Evolutionary conservation across 352 stramenopile species (phyloP), one percentile per base, ranked within the genome.

Genomic region (Globisporangium lucens): DNA sequence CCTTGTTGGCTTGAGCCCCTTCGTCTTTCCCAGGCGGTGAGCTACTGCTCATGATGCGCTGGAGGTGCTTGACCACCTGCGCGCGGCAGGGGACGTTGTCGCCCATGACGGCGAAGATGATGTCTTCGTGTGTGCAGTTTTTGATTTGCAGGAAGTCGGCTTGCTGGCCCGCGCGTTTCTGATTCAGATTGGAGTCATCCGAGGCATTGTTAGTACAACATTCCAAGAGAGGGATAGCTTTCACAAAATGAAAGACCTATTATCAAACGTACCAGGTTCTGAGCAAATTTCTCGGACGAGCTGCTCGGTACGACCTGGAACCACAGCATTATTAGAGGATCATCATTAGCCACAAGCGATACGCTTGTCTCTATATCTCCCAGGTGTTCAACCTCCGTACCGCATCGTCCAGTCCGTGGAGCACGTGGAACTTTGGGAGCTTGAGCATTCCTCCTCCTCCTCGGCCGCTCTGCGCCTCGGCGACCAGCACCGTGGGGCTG

Each of bases 41-140:
- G 49, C n/a, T 41, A 38, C 35, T 35, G 52, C 17, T 62, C 27
- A 83, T 69, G 57, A 87, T 88, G 29, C 62, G 76, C 51, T 77
- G 78, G 52, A 85, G 65, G 57, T 81, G 74, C 27, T 68, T 66
- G 30, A 87, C 30, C 30, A 87, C 68, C 30, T 79, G 70, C 9
- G 64, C 52, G 27, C 79, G 81, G 66, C 73, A 85, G 12, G 71
- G 43, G 20, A 89, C 73, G 43, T 73, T 74, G 66, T 91, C 80
- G n/a, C 83, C 83, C 83, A 91, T 89, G 33, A 76, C 68, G n/a
- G 83, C 79, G 61, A 91, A 87, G 33, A 89, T 68, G 49, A 91
- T 81, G 61, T 86, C 76, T 67, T 89, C 77, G 67, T 91, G 82
- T 41, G 79, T 81, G 61, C 83, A 89, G 27, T 80, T 66, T n/a